phyloP scores from a whole-genome alignment of 2,329 filamentous ascomycete species.

The Tolypocladium tundrense region DNA sequence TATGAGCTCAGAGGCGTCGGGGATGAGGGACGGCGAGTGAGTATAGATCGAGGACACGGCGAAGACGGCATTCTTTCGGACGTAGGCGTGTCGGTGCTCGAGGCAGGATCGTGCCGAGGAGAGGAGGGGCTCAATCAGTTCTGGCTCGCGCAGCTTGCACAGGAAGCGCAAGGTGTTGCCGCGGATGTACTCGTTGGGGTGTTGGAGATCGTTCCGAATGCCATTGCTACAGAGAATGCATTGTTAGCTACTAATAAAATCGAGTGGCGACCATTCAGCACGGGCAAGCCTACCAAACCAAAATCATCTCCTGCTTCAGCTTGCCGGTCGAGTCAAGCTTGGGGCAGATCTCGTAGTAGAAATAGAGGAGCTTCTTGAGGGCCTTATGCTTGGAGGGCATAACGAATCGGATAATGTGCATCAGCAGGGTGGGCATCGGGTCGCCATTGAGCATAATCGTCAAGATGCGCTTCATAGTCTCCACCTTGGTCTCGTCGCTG shows the following conservation, averaged over 20 bases:
- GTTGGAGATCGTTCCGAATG: slow-evolving; percentile 93
- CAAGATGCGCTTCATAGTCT: slow-evolving; percentile 93
- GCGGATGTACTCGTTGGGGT: slow-evolving; percentile 95
- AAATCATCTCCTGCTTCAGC: slow-evolving; percentile 98
- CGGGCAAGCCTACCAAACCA: slow-evolving; percentile 68
- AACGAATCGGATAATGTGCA: slow-evolving; percentile 99
- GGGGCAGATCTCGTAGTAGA: slow-evolving; percentile 98
- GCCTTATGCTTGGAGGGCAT: slow-evolving; percentile 97
- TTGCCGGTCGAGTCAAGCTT: slow-evolving; percentile 89
- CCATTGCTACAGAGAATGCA: slow-evolving; percentile 60
- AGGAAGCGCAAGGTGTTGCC: slow-evolving; percentile 98
- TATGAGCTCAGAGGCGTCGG: slow-evolving; percentile 88
- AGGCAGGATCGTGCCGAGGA: slow-evolving; percentile 87
- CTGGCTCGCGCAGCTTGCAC: slow-evolving; percentile 88
- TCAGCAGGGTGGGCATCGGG: slow-evolving; percentile 86
- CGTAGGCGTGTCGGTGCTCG: slow-evolving; percentile 93
- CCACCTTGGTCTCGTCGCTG: slow-evolving; percentile 82
- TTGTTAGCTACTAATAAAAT: not conserved
- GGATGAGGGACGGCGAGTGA: slow-evolving; percentile 85
- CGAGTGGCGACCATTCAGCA: too few relatives aligned
- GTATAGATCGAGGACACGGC: slow-evolving; percentile 86
- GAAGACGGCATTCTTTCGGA: slow-evolving; percentile 96
- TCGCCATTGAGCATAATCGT: slow-evolving; percentile 98
- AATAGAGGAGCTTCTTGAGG: slow-evolving; percentile 96
- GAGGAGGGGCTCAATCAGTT: slow-evolving; percentile 90